phyloP scores from a whole-genome alignment of 768 basidiomycete genomes.

The Leccinum olivaceopallidum region DNA sequence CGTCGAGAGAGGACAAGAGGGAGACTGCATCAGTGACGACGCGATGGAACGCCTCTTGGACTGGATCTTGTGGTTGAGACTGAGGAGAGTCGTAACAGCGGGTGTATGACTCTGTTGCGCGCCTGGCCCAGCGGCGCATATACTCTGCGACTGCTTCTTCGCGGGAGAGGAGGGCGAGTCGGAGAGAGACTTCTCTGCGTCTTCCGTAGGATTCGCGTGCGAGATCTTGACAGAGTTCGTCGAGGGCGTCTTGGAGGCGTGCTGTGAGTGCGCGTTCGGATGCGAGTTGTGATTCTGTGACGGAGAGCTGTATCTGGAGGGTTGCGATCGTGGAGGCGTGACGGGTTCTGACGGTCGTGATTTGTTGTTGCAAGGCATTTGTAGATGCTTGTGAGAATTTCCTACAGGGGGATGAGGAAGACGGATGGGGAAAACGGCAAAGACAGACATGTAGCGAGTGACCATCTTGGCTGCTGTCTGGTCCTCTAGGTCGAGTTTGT shows the following conservation, averaged over 20 bases:
- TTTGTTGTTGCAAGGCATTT: constrained; percentile 59
- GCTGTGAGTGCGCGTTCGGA: constrained; percentile 44
- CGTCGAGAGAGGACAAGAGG: constrained; percentile 37
- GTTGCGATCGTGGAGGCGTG: constrained; percentile 63
- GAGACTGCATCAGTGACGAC: constrained; percentile 37
- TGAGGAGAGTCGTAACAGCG: constrained; percentile 23
- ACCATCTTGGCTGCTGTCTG: constrained; percentile 82
- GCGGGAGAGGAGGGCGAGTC: constrained; percentile 61
- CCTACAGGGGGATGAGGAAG: constrained; percentile 43
- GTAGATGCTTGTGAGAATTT: constrained; percentile 81
- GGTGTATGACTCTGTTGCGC: constrained; percentile 45
- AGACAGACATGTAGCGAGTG: constrained; percentile 77
- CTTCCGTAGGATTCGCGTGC: constrained; percentile 72
- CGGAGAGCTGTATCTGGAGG: constrained; percentile 50
- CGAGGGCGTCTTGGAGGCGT: constrained; percentile 59
- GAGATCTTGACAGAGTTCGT: constrained; percentile 70
- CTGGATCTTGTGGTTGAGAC: constrained; percentile 10
- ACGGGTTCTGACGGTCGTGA: constrained; percentile 57
- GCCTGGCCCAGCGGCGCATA: constrained; percentile 56
- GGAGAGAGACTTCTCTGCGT: constrained; percentile 64
- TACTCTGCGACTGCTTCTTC: constrained; percentile 61
- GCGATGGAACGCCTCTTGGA: constrained; percentile 31
- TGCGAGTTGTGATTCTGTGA: constrained; percentile 44
- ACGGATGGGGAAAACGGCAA: background rate
- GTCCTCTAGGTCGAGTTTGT: constrained; percentile 61